Evolutionary conservation across 768 basidiomycete species (phyloP).

Genomic region (Collybia mongolica): DNA sequence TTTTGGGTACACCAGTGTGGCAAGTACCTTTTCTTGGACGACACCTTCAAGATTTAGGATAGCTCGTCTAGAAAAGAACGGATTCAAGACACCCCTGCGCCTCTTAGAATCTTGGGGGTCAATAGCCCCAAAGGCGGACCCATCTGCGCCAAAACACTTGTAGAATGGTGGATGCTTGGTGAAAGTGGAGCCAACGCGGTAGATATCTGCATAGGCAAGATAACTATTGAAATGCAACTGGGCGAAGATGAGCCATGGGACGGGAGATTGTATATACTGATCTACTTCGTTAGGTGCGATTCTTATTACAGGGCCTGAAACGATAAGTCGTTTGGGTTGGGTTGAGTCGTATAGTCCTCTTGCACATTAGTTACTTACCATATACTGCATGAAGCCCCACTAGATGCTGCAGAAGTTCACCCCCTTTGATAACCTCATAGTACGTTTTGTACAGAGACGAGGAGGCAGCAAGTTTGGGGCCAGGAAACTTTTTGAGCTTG

Average conservation of each 20-base stretch:
- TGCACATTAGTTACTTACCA: conserved; percentile 18
- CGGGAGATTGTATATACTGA: neutral
- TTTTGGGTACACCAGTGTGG: neutral
- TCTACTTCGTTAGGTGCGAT: conserved; percentile 38
- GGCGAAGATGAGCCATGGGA: neutral
- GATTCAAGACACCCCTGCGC: conserved; percentile 28
- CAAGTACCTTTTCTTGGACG: conserved; percentile 27
- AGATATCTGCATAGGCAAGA: conserved; percentile 31
- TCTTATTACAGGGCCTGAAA: conserved; percentile 34
- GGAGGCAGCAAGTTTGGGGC: conserved; percentile 30
- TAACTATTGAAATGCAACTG: conserved; percentile 39
- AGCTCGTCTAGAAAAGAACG: conserved; percentile 37
- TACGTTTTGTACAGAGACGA: conserved; percentile 32
- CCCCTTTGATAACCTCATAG: conserved; percentile 30
- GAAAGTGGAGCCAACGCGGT: conserved; percentile 31
- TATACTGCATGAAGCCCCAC: conserved; percentile 28
- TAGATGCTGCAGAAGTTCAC: conserved; percentile 29
- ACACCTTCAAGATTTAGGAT: conserved; percentile 32
- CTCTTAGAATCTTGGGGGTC: conserved; percentile 30
- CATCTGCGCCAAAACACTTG: conserved; percentile 30
- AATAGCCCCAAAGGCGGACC: conserved; percentile 33
- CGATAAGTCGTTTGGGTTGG: neutral
- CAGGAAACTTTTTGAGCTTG: conserved; percentile 31
- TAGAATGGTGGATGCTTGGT: conserved; percentile 39
- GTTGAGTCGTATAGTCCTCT: neutral